Evolutionary conservation across 2,329 filamentous ascomycete genomes (phyloP).

Genomic region (Calonectria naviculata): DNA sequence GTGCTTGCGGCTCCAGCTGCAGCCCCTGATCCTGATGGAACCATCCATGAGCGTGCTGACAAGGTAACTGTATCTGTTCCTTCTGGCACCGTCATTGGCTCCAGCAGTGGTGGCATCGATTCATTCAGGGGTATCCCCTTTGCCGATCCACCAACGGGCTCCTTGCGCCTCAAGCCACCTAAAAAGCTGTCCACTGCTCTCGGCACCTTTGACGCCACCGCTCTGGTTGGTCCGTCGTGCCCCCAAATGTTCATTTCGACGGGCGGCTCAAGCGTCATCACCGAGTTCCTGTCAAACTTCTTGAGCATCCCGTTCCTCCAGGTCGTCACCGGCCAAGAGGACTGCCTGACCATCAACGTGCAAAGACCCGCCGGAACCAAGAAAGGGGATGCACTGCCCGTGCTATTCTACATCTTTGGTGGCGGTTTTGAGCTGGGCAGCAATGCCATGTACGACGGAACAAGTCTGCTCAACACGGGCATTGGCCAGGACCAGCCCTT

Average conservation of each 20-base stretch:
- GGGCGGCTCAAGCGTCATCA: conserved; percentile 50
- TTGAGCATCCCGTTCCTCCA: conserved; percentile 69
- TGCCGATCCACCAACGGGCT: conserved; percentile 74
- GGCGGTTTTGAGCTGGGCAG: conserved; percentile 71
- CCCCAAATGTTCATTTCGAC: conserved; percentile 77
- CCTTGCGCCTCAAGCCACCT: conserved; percentile 76
- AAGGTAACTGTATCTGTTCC: conserved; percentile 65
- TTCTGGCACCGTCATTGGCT: conserved; percentile 67
- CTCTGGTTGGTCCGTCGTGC: conserved; percentile 66
- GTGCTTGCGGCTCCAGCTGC: conserved; percentile 35
- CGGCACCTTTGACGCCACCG: conserved; percentile 71
- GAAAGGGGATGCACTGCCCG: conserved; percentile 68
- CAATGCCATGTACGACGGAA: conserved; percentile 63
- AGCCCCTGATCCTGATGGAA: conserved; percentile 31
- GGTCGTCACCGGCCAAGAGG: conserved; percentile 65
- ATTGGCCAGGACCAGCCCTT: conserved; percentile 63
- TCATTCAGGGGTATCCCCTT: conserved; percentile 82
- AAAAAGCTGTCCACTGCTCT: conserved; percentile 64
- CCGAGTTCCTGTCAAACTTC: conserved; percentile 60
- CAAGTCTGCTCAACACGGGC: conserved; percentile 57
- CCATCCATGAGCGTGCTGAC: conserved; percentile 55
- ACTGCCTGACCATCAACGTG: conserved; percentile 72
- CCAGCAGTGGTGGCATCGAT: conserved; percentile 63
- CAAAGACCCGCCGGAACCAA: conserved; percentile 68
- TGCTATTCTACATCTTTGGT: conserved; percentile 78